These are phyloP conservation scores for Podaxis mareebaensis DNA, from an alignment of 768 basidiomycete genomes.

Conservation along the genomic window DNA sequence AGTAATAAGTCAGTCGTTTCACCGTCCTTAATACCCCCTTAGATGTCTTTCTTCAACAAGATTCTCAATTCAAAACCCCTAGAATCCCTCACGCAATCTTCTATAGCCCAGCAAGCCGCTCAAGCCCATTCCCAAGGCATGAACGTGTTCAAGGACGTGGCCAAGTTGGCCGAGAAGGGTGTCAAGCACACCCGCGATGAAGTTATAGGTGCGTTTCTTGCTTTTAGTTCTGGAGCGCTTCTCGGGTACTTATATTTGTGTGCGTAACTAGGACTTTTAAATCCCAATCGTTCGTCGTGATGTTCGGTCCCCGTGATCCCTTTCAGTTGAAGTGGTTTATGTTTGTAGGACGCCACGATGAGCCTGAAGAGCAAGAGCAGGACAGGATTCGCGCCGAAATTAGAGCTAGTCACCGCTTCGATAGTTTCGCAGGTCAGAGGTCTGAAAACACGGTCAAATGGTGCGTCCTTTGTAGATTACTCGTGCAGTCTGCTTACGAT, in stretches of 20 bases:
- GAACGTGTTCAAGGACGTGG: slow-evolving; percentile 29
- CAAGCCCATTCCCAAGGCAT: slow-evolving; percentile 26
- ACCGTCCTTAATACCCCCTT: slow-evolving; percentile 14
- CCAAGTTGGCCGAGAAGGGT: slow-evolving; percentile 32
- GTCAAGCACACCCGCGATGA: slow-evolving; percentile 42
- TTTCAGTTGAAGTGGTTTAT: slow-evolving; percentile 3
- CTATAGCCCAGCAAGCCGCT: slow-evolving; percentile 16
- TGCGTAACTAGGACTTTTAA: slow-evolving; percentile 34
- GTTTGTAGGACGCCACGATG: slow-evolving; percentile 65
- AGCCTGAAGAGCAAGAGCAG: slow-evolving; percentile 65
- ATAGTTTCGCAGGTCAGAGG: slow-evolving; percentile 79
- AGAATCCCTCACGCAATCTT: slow-evolving; percentile 21
- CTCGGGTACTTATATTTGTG: neutral
- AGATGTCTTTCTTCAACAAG: slow-evolving; percentile 41
- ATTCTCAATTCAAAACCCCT: slow-evolving; percentile 24
- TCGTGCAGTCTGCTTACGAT: slow-evolving; percentile 1
- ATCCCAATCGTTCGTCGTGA: slow-evolving; percentile 46
- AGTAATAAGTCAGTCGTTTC: slow-evolving; percentile 8
- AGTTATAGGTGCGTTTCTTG: slow-evolving; percentile 32
- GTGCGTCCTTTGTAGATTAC: slow-evolving; percentile 33
- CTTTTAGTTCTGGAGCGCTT: neutral
- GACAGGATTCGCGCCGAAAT: slow-evolving; percentile 79
- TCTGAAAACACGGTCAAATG: slow-evolving; percentile 79
- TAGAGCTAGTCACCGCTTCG: slow-evolving; percentile 76
- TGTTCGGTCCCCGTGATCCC: neutral